Conservation (phyloP, 257 asterid species). For the Dorcoceras hygrometricum region DNA sequence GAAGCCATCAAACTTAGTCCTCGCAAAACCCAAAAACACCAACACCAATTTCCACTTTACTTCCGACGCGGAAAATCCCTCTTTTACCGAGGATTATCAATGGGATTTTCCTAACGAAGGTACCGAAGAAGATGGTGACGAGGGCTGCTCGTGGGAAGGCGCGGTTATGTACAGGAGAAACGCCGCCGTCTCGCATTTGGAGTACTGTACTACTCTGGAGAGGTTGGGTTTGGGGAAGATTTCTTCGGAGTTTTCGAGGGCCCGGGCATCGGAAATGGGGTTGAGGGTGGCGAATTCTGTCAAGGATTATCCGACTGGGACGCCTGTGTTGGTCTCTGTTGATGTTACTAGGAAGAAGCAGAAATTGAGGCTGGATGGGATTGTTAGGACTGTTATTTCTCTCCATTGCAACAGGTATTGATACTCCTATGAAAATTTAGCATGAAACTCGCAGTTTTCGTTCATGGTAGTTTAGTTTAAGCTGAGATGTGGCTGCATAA, state of each 20-base stretch:
- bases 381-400: constrained; percentile 63
- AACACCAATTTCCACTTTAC: constrained; percentile 23
- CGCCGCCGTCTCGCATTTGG: constrained; percentile 60
- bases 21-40: constrained; percentile 24
- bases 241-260: constrained; percentile 57
- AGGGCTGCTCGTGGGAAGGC: constrained; percentile 74
- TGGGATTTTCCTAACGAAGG: constrained; percentile 34
- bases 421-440: too few relatives aligned
- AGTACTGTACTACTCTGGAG: constrained; percentile 83
- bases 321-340: constrained; percentile 75
- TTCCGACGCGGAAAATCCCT: constrained; percentile 15
- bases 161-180: constrained; percentile 66
- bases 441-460: too few relatives aligned
- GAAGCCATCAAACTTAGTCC: constrained; percentile 25
- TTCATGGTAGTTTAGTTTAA: too few relatives aligned
- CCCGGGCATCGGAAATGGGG: constrained; percentile 82
- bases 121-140: constrained; percentile 33
- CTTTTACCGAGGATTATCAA: constrained; percentile 5
- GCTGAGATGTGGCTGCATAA: background rate
- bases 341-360: constrained; percentile 72
- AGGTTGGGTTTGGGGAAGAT: constrained; percentile 69
- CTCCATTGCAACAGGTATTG: constrained; percentile 74
- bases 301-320: constrained; percentile 61
- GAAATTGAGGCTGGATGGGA: constrained; percentile 77
- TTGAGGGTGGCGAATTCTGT: constrained; percentile 60